A percentile compares a stretch with the other conserved stretches of the same genome.
Evolutionary conservation across 2,329 filamentous ascomycete species (phyloP).

Genomic region (Penicillium freii): DNA sequence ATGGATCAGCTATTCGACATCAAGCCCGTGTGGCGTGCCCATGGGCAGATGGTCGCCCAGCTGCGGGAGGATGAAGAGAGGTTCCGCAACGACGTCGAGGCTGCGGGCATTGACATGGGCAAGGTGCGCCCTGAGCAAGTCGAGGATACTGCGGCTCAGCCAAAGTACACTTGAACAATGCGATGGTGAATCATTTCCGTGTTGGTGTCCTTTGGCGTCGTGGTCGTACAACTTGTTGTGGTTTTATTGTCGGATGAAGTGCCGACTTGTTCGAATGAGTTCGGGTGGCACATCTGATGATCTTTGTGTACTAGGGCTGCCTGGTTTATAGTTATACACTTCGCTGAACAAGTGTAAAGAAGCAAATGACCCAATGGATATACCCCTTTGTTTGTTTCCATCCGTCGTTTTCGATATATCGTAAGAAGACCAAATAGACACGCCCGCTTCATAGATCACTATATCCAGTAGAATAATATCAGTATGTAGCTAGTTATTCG

Average conservation of each 20-base stretch:
- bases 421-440: background rate
- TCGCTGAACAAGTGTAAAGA: conserved; percentile 1
- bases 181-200: background rate
- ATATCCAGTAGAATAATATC: background rate
- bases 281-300: background rate
- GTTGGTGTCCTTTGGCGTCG: background rate
- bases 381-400: background rate
- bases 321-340: background rate
- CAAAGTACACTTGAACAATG: conserved; percentile 18
- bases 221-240: background rate
- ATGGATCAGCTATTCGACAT: conserved; percentile 61
- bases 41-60: conserved; percentile 32
- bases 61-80: conserved; percentile 36
- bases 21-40: conserved; percentile 38
- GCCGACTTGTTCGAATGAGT: background rate
- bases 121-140: conserved; percentile 21
- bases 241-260: background rate
- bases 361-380: background rate
- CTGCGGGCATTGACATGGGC: conserved; percentile 16
- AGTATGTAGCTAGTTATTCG: background rate
- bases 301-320: background rate
- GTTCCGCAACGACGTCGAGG: conserved; percentile 31
- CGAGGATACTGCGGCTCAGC: conserved; percentile 11
- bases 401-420: background rate
- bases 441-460: background rate